Conservation (phyloP, 2,329 filamentous ascomycete genomes). For the Penicillium sp. region DNA sequence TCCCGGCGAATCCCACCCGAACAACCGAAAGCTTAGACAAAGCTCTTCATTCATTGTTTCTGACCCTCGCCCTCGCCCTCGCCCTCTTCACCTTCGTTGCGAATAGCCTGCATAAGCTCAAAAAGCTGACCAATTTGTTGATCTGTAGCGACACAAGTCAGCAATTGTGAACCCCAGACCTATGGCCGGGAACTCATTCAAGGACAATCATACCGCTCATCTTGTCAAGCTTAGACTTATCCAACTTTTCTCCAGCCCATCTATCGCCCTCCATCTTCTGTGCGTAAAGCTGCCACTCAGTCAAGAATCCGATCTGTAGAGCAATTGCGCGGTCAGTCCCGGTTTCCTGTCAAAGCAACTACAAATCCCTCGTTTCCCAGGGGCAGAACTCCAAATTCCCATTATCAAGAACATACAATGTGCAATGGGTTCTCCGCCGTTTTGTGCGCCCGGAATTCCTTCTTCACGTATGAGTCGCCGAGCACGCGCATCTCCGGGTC, state of each 20-base stretch:
- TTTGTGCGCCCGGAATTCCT: slow-evolving; percentile 83
- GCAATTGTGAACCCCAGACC: background rate
- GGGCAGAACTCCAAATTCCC: background rate
- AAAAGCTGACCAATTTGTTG: slow-evolving; percentile 93
- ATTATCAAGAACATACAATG: slow-evolving; percentile 61
- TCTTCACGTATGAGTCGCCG: slow-evolving; percentile 90
- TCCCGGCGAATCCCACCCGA: slow-evolving; percentile 1
- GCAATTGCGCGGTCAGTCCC: background rate
- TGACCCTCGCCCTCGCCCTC: slow-evolving; percentile 32
- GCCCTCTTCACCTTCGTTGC: slow-evolving; percentile 42
- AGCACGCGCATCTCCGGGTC: slow-evolving; percentile 72
- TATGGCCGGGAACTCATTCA: background rate
- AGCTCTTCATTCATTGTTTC: slow-evolving; percentile 7
- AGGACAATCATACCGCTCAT: slow-evolving; percentile 75
- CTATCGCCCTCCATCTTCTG: slow-evolving; percentile 85
- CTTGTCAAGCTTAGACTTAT: slow-evolving; percentile 80
- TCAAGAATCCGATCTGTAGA: slow-evolving; percentile 83
- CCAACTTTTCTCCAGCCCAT: slow-evolving; percentile 83
- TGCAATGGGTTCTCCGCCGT: slow-evolving; percentile 88
- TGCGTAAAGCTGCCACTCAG: slow-evolving; percentile 94
- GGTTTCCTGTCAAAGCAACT: background rate
- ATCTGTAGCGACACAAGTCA: slow-evolving; percentile 54
- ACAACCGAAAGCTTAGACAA: background rate
- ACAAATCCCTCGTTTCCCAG: background rate
- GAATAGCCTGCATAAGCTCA: slow-evolving; percentile 85